Conservation (phyloP, 106 monocot species). For the Platanthera guangdongensis region DNA sequence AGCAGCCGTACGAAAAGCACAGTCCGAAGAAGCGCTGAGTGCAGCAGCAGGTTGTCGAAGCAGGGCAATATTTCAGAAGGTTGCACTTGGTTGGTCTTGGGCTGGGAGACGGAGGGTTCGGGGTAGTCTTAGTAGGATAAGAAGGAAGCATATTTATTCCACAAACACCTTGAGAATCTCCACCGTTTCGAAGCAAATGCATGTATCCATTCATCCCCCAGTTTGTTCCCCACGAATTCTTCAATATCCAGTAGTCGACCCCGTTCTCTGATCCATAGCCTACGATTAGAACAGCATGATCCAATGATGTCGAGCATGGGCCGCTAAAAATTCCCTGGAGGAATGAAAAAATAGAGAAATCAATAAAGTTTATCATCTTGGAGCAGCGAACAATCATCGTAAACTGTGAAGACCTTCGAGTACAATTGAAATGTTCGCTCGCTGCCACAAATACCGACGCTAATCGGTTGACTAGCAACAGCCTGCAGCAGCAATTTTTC, state of each 20-base stretch:
- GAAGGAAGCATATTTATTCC: slow-evolving; percentile 90
- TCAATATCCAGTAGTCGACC: slow-evolving; percentile 87
- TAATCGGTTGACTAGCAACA: slow-evolving; percentile 89
- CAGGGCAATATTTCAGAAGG: slow-evolving; percentile 53
- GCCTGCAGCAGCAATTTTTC: slow-evolving; percentile 68
- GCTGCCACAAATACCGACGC: slow-evolving; percentile 95
- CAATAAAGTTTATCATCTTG: background rate
- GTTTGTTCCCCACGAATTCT: slow-evolving; percentile 92
- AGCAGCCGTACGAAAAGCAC: slow-evolving; percentile 90
- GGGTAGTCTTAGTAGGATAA: slow-evolving; percentile 73
- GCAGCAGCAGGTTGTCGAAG: slow-evolving; percentile 85
- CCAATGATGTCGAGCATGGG: slow-evolving; percentile 84
- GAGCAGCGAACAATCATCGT: background rate
- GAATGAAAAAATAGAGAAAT: background rate
- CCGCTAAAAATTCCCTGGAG: slow-evolving; percentile 87
- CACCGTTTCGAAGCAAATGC: slow-evolving; percentile 65
- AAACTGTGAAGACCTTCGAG: slow-evolving; percentile 41
- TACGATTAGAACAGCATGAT: slow-evolving; percentile 95
- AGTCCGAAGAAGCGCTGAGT: slow-evolving; percentile 51
- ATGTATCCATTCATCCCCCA: slow-evolving; percentile 97
- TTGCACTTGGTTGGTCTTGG: slow-evolving; percentile 85
- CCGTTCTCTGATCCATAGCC: slow-evolving; percentile 90
- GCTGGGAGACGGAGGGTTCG: slow-evolving; percentile 78
- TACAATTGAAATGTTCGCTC: slow-evolving; percentile 77
- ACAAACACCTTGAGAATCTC: slow-evolving; percentile 58